Conservation (phyloP, 2,329 filamentous ascomycete species). For the Xylariaceae sp. region DNA sequence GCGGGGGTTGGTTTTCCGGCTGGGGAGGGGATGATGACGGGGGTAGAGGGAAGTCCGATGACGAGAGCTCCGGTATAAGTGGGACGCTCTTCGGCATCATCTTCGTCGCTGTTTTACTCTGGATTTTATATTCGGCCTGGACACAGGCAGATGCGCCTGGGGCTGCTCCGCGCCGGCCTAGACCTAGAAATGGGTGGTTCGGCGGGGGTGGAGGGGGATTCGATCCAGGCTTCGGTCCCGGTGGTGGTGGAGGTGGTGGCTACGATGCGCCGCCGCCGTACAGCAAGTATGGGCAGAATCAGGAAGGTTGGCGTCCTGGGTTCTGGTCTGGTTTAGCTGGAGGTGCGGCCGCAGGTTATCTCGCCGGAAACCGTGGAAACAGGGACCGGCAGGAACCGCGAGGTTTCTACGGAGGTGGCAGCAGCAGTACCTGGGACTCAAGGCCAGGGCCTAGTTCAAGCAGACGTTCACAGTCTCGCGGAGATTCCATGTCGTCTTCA, state of each 20-base stretch:
- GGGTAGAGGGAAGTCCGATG: slow-evolving; percentile 22
- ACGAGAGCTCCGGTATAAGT: slow-evolving; percentile 30
- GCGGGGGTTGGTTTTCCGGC: slow-evolving; percentile 32
- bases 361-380: slow-evolving; percentile 51
- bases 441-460: slow-evolving; percentile 18
- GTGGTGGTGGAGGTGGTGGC: slow-evolving; percentile 35
- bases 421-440: slow-evolving; percentile 30
- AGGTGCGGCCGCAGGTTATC: slow-evolving; percentile 64
- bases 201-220: slow-evolving; percentile 38
- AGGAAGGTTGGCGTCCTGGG: slow-evolving; percentile 61
- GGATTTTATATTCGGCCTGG: slow-evolving; percentile 58
- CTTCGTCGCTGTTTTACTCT: slow-evolving; percentile 55
- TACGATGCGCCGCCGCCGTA: slow-evolving; percentile 52
- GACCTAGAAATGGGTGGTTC: slow-evolving; percentile 31
- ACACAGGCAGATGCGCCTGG: slow-evolving; percentile 5
- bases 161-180: slow-evolving; percentile 17
- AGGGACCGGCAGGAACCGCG: slow-evolving; percentile 29
- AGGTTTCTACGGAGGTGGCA: slow-evolving; percentile 16
- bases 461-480: slow-evolving; percentile 28
- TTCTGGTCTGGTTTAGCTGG: slow-evolving; percentile 68
- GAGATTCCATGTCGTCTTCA: slow-evolving; percentile 40
- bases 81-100: slow-evolving; percentile 53
- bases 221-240: slow-evolving; percentile 40
- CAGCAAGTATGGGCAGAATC: slow-evolving; percentile 35
- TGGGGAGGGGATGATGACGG: slow-evolving; percentile 18